Conservation (phyloP, 352 stramenopile species). For the Phytophthora litchii region DNA sequence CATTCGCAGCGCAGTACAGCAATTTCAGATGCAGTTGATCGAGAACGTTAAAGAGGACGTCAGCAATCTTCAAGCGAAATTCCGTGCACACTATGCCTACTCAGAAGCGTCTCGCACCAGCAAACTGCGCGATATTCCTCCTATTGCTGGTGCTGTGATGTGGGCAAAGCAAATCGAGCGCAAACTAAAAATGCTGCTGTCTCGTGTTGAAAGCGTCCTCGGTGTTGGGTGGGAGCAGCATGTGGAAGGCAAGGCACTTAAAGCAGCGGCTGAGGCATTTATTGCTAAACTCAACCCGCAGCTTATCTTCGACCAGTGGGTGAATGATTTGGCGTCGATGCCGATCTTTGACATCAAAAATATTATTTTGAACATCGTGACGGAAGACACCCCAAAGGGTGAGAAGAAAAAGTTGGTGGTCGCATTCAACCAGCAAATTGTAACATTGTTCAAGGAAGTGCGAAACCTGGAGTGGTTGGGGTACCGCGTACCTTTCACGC, state of each 20-base stretch:
- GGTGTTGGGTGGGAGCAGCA: constrained; percentile 97
- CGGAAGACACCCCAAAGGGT: constrained; percentile 72
- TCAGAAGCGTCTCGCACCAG: constrained; percentile 95
- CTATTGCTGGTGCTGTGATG: constrained; percentile 97
- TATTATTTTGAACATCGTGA: constrained; percentile 91
- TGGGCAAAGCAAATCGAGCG: constrained; percentile 99
- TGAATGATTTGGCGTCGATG: constrained; percentile 91
- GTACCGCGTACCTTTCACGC: constrained; percentile 96
- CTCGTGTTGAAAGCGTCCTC: constrained; percentile 97
- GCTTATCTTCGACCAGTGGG: constrained; percentile 96
- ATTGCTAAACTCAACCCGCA: constrained; percentile 88
- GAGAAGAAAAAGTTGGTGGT: constrained; percentile 84
- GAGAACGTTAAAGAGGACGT: constrained; percentile 98
- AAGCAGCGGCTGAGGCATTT: constrained; percentile 89
- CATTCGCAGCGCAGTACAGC: constrained; percentile 95
- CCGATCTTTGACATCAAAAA: constrained; percentile 93
- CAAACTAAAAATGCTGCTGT: constrained; percentile 97
- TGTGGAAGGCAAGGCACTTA: constrained; percentile 96
- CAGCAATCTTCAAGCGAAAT: constrained; percentile 95
- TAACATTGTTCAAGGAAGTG: constrained; percentile 99
- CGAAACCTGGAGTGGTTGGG: constrained; percentile 98
- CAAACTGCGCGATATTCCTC: constrained; percentile 96
- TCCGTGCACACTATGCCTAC: constrained; percentile 95
- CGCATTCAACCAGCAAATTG: constrained; percentile 97
- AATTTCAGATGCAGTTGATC: constrained; percentile 99